Percentiles rank a stretch among this genome's conserved stretches.
Evolutionary conservation across 805 yeast species (phyloP).

Genomic region (Pichia exigua): DNA sequence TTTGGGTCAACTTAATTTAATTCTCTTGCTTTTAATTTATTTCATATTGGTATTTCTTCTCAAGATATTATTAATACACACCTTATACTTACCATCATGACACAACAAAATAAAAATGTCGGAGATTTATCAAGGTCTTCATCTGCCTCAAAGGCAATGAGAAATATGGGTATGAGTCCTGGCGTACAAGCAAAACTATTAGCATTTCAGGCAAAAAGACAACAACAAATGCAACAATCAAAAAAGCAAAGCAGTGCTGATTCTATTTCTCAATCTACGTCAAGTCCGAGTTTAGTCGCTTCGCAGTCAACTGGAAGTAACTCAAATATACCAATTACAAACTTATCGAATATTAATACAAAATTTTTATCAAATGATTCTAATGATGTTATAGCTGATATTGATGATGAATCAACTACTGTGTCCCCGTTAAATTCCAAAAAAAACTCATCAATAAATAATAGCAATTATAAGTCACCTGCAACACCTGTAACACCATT

Average conservation of each 20-base stretch:
- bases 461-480: slow-evolving; percentile 11
- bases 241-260: background rate
- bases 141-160: slow-evolving; percentile 6
- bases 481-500: slow-evolving; percentile 20
- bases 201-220: slow-evolving; percentile 82
- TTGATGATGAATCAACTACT: slow-evolving; percentile 6
- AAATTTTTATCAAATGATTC: background rate
- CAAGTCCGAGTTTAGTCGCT: background rate
- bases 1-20: background rate
- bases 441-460: background rate
- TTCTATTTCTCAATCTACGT: background rate
- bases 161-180: slow-evolving; percentile 42
- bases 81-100: background rate
- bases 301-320: background rate
- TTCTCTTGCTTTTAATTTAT: background rate
- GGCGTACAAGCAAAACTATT: slow-evolving; percentile 80
- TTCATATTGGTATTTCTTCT: background rate
- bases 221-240: slow-evolving; percentile 24
- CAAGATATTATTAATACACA: background rate
- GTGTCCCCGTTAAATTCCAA: slow-evolving; percentile 3
- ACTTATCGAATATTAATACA: background rate
- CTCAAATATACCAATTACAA: background rate
- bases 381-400: background rate
- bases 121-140: slow-evolving; percentile 7
- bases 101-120: background rate